These are phyloP conservation scores for Ottelia alismoides DNA, from an alignment of 106 monocot genomes.

Conservation along the genomic window DNA sequence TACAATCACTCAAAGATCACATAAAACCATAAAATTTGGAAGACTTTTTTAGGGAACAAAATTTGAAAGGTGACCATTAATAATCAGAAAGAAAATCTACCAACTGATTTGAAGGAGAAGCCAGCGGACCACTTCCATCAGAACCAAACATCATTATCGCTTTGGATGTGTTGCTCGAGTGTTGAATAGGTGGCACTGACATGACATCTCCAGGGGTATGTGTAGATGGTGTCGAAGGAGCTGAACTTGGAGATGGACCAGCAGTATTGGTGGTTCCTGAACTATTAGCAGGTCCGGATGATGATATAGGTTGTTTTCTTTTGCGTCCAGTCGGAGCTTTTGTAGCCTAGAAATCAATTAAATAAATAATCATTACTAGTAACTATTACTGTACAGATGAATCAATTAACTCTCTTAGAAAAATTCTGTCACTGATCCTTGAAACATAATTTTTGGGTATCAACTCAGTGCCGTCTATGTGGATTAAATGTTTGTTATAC, in stretches of 20 bases:
- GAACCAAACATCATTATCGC: conserved; percentile 67
- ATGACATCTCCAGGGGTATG: conserved; percentile 80
- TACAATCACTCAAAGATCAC: too few species aligned
- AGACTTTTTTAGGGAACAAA: background rate
- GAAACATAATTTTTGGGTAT: too few species aligned
- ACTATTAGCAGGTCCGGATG: conserved; percentile 91
- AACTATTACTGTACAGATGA: too few species aligned
- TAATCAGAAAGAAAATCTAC: conserved; percentile 19
- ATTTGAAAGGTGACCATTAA: background rate
- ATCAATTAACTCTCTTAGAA: too few species aligned
- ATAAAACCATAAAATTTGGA: too few species aligned
- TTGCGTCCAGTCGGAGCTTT: conserved; percentile 58
- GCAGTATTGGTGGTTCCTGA: conserved; percentile 88
- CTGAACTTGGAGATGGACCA: conserved; percentile 79
- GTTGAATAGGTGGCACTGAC: conserved; percentile 45
- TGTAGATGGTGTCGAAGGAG: conserved; percentile 90
- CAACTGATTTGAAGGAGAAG: conserved; percentile 92
- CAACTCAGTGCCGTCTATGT: too few species aligned
- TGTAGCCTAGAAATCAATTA: conserved; percentile 37
- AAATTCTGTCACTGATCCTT: too few species aligned
- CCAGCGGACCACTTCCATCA: conserved; percentile 62
- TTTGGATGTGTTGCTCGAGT: conserved; percentile 60
- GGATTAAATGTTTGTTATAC: too few species aligned
- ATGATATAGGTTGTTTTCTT: conserved; percentile 67
- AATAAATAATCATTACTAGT: too few species aligned